Evolutionary conservation across 2,329 filamentous ascomycete species (phyloP).

Genomic region (Fusarium sterilihyphosum): DNA sequence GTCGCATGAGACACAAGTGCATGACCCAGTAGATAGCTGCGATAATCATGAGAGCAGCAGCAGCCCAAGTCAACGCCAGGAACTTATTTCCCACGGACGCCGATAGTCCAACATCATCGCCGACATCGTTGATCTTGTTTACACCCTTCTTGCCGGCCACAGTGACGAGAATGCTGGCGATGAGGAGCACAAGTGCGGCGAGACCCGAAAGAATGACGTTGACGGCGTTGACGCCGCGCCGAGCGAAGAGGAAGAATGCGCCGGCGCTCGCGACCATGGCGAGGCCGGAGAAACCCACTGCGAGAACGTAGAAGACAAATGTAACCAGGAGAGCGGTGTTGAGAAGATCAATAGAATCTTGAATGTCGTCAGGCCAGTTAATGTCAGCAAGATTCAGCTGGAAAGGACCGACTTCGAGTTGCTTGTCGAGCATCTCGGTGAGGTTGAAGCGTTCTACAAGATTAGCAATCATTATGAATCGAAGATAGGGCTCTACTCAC

Average conservation of each 20-base stretch:
- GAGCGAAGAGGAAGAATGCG: constrained; percentile 48
- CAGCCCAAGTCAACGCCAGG: constrained; percentile 57
- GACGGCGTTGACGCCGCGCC: constrained; percentile 40
- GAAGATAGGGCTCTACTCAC: constrained; percentile 43
- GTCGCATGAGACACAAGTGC: constrained; percentile 46
- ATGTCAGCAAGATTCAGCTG: constrained; percentile 57
- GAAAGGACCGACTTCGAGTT: constrained; percentile 57
- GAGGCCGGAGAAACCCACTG: constrained; percentile 54
- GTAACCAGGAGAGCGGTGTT: constrained; percentile 59
- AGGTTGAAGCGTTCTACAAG: constrained; percentile 56
- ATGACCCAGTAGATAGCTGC: constrained; percentile 54
- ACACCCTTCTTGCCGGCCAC: constrained; percentile 54
- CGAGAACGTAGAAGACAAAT: constrained; percentile 60
- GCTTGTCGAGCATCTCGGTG: constrained; percentile 56
- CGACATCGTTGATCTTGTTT: constrained; percentile 54
- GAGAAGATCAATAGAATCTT: constrained; percentile 59
- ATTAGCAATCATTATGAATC: background rate
- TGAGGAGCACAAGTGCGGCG: constrained; percentile 50
- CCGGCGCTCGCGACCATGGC: constrained; percentile 53
- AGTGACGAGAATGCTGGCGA: constrained; percentile 57
- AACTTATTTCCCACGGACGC: constrained; percentile 57
- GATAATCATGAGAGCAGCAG: constrained; percentile 56
- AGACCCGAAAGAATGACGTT: constrained; percentile 53
- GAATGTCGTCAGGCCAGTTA: constrained; percentile 56
- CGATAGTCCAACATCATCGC: constrained; percentile 56